These are phyloP conservation scores for Heritiera fomes DNA, from an alignment of 345 rosid species.

Conservation along the genomic window DNA sequence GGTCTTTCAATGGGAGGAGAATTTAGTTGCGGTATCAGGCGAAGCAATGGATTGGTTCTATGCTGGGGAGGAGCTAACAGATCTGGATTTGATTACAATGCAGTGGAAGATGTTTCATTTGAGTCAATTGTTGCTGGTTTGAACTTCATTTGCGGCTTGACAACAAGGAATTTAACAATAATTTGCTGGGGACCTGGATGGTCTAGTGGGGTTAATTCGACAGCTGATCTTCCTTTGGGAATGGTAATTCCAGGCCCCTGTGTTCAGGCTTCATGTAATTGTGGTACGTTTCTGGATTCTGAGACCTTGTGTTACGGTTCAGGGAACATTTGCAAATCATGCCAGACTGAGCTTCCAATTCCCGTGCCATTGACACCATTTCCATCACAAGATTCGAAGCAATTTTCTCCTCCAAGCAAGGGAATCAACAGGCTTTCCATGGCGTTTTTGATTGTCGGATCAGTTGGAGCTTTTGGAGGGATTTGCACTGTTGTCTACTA, in stretches of 20 bases:
- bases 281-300: constrained; percentile 54
- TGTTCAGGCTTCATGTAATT: constrained; percentile 42
- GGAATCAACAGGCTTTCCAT: constrained; percentile 31
- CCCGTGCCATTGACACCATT: constrained; percentile 43
- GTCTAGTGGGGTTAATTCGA: constrained; percentile 26
- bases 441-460: constrained; percentile 44
- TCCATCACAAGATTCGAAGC: constrained; percentile 20
- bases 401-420: constrained; percentile 13
- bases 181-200: constrained; percentile 59
- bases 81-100: constrained; percentile 15
- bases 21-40: constrained; percentile 46
- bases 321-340: constrained; percentile 51
- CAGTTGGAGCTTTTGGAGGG: constrained; percentile 48
- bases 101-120: constrained; percentile 32
- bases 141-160: constrained; percentile 51
- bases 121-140: constrained; percentile 53
- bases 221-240: constrained; percentile 35
- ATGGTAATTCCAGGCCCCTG: constrained; percentile 59
- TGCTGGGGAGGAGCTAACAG: constrained; percentile 55
- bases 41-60: constrained; percentile 39
- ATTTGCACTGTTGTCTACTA: constrained; percentile 41
- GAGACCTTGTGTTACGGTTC: constrained; percentile 48
- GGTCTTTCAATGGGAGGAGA: constrained; percentile 41
- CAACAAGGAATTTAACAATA: constrained; percentile 43
- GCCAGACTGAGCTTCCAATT: constrained; percentile 47